Evolutionary conservation across 192 early-diverging fungal genomes (phyloP), one percentile per base, ranked within the genome.

Genomic region (Phycomyces nitens): DNA sequence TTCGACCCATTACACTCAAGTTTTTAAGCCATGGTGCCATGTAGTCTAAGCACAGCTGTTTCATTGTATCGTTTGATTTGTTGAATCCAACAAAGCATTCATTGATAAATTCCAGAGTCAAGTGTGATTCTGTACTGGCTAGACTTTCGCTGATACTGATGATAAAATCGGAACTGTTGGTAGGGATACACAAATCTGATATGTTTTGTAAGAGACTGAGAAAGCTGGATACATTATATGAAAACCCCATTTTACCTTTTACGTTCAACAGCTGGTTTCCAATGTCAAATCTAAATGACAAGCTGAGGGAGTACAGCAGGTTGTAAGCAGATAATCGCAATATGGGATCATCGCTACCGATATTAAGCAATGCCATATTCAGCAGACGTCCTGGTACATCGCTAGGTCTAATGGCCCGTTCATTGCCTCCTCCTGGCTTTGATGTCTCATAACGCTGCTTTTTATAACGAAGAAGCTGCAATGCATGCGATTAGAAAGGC

Each of bases 381-480:
- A 97, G 81, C 27, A 97, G 72, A 26, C 89, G 92, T 7, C 94
- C 95, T 0, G 94, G 91, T 0, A 96, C 93, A 80, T 95, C 93
- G 6, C 80, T 76, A 3, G 95, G 92, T 34, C 88, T 82, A 26
- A 97, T 85, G 1, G 80, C 79, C 38, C 92, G 84, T 41, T 92
- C 87, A 26, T 75, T 77, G 12, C 84, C 66, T 20, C 64, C 74
- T n/a, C 64, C 59, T 14, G 86, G 88, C 61, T 83, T 86, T 0
- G 85, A 69, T 26, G 77, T 70, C 21, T 87, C 79, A 71, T 86
- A 92, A 20, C 86, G 73, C 41, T 89, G 72, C 47, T 88, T 87
- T 0, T 87, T 86, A 55, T 80, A 82, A 40, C 86, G 83, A 27
- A 96, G 77, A 9, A 86, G 82, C 70, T 86, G 80, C 55, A 34